phyloP scores from a whole-genome alignment of 202 grass and related monocot species.

The Setaria italica region DNA sequence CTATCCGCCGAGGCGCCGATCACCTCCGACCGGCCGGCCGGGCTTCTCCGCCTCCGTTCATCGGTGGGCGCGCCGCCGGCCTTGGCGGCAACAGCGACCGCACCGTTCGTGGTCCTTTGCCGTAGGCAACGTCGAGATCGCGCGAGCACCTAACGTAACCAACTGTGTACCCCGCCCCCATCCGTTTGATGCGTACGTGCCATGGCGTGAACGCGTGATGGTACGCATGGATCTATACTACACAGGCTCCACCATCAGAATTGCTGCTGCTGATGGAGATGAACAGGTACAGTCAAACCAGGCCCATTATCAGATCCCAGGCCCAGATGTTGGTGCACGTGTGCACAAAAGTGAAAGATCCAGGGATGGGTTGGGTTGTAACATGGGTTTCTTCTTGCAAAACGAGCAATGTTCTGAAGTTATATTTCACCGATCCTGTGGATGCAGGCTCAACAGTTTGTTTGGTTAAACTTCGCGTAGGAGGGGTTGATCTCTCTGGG shows the following conservation, averaged over 20 bases:
- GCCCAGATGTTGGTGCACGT: neutral
- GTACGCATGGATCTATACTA: too few relatives aligned
- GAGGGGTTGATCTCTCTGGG: neutral
- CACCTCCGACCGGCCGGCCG: too few relatives aligned
- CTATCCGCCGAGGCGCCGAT: too few relatives aligned
- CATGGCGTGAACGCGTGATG: neutral
- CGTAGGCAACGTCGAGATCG: constrained; percentile 12
- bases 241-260: neutral
- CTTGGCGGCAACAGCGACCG: too few relatives aligned
- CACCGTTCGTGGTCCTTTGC: neutral
- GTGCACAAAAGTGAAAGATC: neutral
- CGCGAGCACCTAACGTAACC: neutral
- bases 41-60: too few relatives aligned
- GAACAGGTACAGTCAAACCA: neutral
- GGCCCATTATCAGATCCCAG: neutral
- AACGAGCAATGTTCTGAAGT: neutral
- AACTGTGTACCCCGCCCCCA: neutral
- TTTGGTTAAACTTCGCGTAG: neutral
- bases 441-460: neutral
- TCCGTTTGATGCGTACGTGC: neutral
- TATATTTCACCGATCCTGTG: neutral
- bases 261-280: neutral
- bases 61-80: too few relatives aligned
- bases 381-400: neutral
- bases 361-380: too few relatives aligned